These are phyloP conservation scores for Silene conica DNA, from an alignment of 148 eudicot genomes.

Conservation along the genomic window DNA sequence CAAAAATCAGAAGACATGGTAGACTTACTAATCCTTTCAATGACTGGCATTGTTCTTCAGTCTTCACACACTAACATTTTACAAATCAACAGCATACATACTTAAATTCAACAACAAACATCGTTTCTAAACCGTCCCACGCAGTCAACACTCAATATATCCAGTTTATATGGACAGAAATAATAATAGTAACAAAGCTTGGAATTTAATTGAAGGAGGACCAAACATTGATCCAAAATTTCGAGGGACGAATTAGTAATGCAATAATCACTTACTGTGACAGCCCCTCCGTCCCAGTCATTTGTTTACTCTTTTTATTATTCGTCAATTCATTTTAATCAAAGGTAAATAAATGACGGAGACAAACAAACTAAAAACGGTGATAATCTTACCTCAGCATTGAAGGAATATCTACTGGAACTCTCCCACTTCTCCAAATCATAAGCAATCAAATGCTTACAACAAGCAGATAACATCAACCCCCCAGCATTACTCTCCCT, in stretches of 20 bases:
- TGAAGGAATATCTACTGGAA: constrained; percentile 68
- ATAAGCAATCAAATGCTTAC: constrained; percentile 94
- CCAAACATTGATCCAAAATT: too few relatives aligned
- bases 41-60: not conserved
- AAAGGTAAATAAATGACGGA: not conserved
- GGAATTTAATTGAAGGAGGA: too few relatives aligned
- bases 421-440: constrained; percentile 79
- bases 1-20: too few relatives aligned
- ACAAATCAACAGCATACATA: too few relatives aligned
- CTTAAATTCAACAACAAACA: too few relatives aligned
- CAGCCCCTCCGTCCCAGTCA: not conserved
- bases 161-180: too few relatives aligned
- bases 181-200: too few relatives aligned
- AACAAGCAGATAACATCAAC: constrained; percentile 92
- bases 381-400: constrained; percentile 59
- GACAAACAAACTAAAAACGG: not conserved
- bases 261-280: not conserved
- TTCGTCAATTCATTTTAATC: not conserved
- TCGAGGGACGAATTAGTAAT: too few relatives aligned
- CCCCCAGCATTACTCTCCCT: constrained; percentile 29
- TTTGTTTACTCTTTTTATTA: not conserved
- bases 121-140: too few relatives aligned
- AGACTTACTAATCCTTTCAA: not conserved
- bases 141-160: too few relatives aligned
- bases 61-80: too few relatives aligned